Evolutionary conservation across 1,284 basidiomycete species (phyloP), one percentile per base, ranked within the genome.

Genomic region (Ustilago nuda): DNA sequence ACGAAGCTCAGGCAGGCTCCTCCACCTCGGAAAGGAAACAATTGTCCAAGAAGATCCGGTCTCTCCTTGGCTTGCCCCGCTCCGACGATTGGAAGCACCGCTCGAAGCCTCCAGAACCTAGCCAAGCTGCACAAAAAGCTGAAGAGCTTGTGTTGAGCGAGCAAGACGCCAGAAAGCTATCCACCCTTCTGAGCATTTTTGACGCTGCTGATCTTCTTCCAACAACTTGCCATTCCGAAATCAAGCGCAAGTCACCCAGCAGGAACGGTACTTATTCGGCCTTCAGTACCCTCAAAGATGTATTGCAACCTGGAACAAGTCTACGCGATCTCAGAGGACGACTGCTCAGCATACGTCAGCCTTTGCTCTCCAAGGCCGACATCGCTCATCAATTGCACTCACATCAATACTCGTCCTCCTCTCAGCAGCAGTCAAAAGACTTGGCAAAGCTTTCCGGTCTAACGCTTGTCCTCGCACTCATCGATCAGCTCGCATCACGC

Each of bases 401-500:
- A 1, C 48, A 48, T 12, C 54, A 45, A 13, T 53, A 15, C 32
- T 13, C 59, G 17, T 15, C 51, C 17, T 15, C 62, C 19, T 37
- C 56, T 35, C 35, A 45, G 30, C 15, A 63, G 27, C 15, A 45
- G 17, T 37, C 51, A 13, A 56, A 48, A 19, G 68, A 76, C 30
- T 32, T 66, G 2, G 61, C 64, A 1, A 59, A 57, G 32, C 62
- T 72, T 23, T 70, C 65, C 7, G 45, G 35, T 8, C 62, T 77
- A 30, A 69, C 70, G 8, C 66, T 77, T 23, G 30, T 70, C 30
- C 52, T 73, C 11, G 61, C 65, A 8, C 70, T 77, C 43, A 58
- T 77, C 50, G 74, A 72, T 36, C 74, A 77, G 55, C 70, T 77
- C n/a, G 72, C 72, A 50, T 43, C 59, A 15, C 60, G 64, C 12